Percentiles rank a stretch among this genome's conserved stretches.
Evolutionary conservation across 139 green algal species (phyloP).

Genomic region (Bryopsis sp.): DNA sequence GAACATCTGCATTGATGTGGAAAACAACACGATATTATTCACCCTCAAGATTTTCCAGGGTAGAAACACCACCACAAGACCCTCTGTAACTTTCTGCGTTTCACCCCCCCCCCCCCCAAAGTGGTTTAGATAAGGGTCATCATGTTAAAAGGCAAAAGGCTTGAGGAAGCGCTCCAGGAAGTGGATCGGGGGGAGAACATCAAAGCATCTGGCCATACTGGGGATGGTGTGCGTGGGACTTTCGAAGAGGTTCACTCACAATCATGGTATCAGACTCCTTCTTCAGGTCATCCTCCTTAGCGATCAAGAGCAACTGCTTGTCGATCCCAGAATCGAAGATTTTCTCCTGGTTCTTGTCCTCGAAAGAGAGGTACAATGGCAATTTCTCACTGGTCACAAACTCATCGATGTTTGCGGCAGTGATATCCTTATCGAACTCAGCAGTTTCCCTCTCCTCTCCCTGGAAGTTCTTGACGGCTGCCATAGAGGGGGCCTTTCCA

Average conservation of each 20-base stretch:
- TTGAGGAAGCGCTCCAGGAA: too few relatives aligned
- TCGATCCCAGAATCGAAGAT: conserved; percentile 73
- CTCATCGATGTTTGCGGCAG: conserved; percentile 26
- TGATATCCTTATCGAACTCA: conserved; percentile 19
- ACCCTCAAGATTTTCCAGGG: too few relatives aligned
- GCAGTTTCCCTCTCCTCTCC: conserved; percentile 23
- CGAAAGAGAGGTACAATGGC: conserved; percentile 62
- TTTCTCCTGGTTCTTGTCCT: conserved; percentile 45
- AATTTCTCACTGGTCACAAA: conserved; percentile 63
- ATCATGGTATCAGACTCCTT: conserved; percentile 17
- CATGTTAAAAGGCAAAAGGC: too few relatives aligned
- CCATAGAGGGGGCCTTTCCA: conserved; percentile 27
- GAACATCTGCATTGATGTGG: neutral
- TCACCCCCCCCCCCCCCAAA: too few relatives aligned
- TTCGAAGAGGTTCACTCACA: too few relatives aligned
- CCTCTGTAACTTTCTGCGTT: too few relatives aligned
- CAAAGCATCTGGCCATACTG: too few relatives aligned
- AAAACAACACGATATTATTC: too few relatives aligned
- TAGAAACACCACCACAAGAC: too few relatives aligned
- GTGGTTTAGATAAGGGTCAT: too few relatives aligned
- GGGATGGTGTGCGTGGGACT: too few relatives aligned
- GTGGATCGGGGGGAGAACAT: too few relatives aligned
- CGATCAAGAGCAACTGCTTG: conserved; percentile 35
- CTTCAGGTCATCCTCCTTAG: conserved; percentile 24
- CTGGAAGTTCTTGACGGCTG: conserved; percentile 59